Percentiles rank a stretch among this genome's conserved stretches.
These are phyloP conservation scores for Jasminum sambac DNA, from an alignment of 257 asterid genomes.

Conservation along the genomic window DNA sequence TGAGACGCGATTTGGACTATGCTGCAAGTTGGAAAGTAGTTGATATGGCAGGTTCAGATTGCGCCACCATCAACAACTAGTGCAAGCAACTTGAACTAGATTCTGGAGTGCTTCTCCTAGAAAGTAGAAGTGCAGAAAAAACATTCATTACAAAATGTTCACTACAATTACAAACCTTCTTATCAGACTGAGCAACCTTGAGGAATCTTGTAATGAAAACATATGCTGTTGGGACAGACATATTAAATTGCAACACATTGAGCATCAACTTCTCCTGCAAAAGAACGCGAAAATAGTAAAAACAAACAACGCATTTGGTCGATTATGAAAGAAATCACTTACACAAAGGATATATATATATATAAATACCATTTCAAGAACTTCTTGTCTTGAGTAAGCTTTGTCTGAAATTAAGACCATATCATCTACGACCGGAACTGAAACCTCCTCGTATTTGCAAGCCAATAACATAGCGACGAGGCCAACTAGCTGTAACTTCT, in stretches of 20 bases:
- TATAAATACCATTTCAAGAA: conserved; percentile 91
- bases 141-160: neutral
- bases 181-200: conserved; percentile 87
- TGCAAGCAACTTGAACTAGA: too few species aligned
- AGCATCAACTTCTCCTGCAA: conserved; percentile 82
- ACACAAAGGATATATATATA: too few species aligned
- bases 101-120: too few species aligned
- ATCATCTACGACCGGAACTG: conserved; percentile 88
- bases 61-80: too few species aligned
- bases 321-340: neutral
- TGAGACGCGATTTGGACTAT: too few species aligned
- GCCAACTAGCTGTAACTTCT: conserved; percentile 92
- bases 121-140: neutral
- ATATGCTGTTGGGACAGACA: conserved; percentile 89
- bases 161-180: conserved; percentile 43
- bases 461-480: conserved; percentile 89
- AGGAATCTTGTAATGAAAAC: conserved; percentile 85
- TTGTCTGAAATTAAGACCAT: conserved; percentile 81
- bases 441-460: conserved; percentile 91
- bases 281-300: neutral
- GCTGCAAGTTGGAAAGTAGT: too few species aligned
- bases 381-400: conserved; percentile 78
- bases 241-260: conserved; percentile 73
- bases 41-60: too few species aligned
- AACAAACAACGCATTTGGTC: neutral